Conservation (phyloP, 441 rosid species). For the Kokia cookei region DNA sequence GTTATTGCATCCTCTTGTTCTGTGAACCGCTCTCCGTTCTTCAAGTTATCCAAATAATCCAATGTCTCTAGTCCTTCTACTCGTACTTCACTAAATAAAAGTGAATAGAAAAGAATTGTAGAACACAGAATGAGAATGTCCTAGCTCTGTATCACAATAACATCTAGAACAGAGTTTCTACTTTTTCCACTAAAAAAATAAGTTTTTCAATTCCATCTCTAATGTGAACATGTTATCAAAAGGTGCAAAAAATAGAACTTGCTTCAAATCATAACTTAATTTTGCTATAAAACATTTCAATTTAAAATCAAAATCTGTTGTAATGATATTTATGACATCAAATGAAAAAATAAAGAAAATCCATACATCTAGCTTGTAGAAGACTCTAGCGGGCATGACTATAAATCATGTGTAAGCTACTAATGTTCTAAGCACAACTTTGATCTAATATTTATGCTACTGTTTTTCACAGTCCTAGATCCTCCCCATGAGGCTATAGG, state of each 20-base stretch:
- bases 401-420: neutral
- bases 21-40: slow-evolving; percentile 6
- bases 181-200: neutral
- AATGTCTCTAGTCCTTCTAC: slow-evolving; percentile 53
- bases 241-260: neutral
- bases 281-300: neutral
- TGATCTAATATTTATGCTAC: neutral
- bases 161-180: neutral
- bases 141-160: neutral
- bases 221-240: neutral
- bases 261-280: neutral
- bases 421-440: neutral
- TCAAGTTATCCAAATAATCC: slow-evolving; percentile 41
- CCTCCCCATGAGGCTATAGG: neutral
- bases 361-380: neutral
- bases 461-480: neutral
- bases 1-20: slow-evolving; percentile 14
- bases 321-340: neutral
- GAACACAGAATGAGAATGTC: neutral
- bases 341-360: neutral
- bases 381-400: neutral
- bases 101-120: neutral
- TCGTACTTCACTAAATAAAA: slow-evolving; percentile 40
- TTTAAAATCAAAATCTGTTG: neutral
- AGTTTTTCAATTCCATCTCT: neutral